phyloP scores from a whole-genome alignment of 202 grass and related monocot genomes.

The Brachypodium distachyon region DNA sequence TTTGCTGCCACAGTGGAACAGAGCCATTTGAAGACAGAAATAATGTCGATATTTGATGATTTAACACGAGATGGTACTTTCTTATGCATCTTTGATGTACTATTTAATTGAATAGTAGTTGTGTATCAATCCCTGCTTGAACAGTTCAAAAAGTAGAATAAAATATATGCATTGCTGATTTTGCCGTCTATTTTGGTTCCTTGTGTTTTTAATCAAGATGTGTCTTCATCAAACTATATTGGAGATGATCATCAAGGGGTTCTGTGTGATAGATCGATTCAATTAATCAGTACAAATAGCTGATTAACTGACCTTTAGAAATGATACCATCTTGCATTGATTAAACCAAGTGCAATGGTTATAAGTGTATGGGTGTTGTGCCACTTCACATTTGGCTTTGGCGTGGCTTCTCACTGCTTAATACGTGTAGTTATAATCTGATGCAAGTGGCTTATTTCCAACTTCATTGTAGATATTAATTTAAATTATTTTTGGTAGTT shows the following conservation, averaged over 20 bases:
- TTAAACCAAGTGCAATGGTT: neutral
- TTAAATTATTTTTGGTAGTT: neutral
- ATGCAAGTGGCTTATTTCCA: neutral
- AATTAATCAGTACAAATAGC: neutral
- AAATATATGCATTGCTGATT: neutral
- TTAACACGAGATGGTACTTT: constrained; percentile 88
- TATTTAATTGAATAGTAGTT: constrained; percentile 1
- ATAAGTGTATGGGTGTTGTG: neutral
- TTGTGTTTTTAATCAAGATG: neutral
- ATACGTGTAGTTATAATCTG: neutral
- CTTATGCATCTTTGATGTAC: neutral
- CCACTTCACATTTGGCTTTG: neutral
- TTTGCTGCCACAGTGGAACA: constrained; percentile 87
- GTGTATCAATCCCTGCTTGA: neutral
- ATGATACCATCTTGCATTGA: neutral
- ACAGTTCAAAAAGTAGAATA: neutral
- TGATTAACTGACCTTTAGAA: neutral
- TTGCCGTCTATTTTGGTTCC: neutral
- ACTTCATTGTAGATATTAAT: neutral
- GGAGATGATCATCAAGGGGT: neutral
- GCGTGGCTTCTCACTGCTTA: neutral
- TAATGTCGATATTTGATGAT: constrained; percentile 96
- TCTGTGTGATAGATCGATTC: neutral
- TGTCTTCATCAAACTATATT: neutral
- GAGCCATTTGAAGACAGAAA: constrained; percentile 70